A percentile compares a stretch with the other conserved stretches of the same genome.
phyloP scores from a whole-genome alignment of 2,329 filamentous ascomycete genomes.

The Westerdykella ornata region DNA sequence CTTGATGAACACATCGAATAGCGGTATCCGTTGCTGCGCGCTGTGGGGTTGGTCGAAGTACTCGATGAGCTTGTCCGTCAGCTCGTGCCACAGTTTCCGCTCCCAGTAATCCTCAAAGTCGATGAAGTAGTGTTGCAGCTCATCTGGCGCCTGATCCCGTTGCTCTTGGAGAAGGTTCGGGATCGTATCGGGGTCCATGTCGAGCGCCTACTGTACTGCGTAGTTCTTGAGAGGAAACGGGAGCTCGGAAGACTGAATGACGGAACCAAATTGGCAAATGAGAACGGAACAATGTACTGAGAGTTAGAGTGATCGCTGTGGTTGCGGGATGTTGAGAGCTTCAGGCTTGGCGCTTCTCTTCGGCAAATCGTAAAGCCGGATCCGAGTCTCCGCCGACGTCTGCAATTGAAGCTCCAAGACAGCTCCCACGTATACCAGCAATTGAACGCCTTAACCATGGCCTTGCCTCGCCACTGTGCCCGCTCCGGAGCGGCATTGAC shows the following conservation, averaged over 20 bases:
- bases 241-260: neutral
- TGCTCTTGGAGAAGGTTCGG: constrained; percentile 87
- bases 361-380: constrained; percentile 8
- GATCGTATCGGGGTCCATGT: constrained; percentile 82
- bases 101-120: constrained; percentile 97
- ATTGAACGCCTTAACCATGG: constrained; percentile 38
- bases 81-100: constrained; percentile 97
- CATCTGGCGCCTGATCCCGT: constrained; percentile 78
- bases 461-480: constrained; percentile 36
- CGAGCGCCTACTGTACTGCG: constrained; percentile 10
- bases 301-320: constrained; percentile 6
- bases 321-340: constrained; percentile 15
- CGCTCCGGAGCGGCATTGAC: constrained; percentile 35
- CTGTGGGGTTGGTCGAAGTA: constrained; percentile 83
- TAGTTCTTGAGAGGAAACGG: neutral
- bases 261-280: neutral
- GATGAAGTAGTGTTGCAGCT: constrained; percentile 81
- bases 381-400: constrained; percentile 8
- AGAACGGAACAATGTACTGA: neutral
- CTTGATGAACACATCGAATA: constrained; percentile 92
- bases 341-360: constrained; percentile 10
- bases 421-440: constrained; percentile 23
- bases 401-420: constrained; percentile 12
- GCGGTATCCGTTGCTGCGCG: constrained; percentile 72
- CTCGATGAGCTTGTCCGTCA: constrained; percentile 78